Percentiles rank a stretch among this genome's conserved stretches.
phyloP scores from a whole-genome alignment of 2,329 filamentous ascomycete genomes.

The Rutstroemia sp. region DNA sequence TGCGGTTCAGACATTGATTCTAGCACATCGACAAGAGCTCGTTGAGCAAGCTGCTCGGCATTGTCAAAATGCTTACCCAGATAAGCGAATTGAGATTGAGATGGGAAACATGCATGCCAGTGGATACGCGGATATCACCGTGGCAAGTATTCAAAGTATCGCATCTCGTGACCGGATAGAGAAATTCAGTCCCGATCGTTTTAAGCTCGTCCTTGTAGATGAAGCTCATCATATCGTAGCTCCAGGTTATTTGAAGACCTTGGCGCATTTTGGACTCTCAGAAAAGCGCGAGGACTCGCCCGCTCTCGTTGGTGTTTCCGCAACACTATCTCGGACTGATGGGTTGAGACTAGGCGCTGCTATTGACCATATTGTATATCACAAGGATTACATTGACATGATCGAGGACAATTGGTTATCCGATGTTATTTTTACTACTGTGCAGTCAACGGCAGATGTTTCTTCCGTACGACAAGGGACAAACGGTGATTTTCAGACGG shows the following conservation, averaged over 20 bases:
- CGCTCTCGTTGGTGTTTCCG: constrained; percentile 82
- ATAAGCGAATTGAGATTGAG: constrained; percentile 79
- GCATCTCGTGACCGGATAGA: constrained; percentile 65
- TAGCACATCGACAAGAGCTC: constrained; percentile 87
- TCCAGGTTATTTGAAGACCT: constrained; percentile 63
- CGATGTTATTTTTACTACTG: constrained; percentile 89
- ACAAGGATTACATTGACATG: constrained; percentile 76
- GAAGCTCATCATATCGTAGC: constrained; percentile 97
- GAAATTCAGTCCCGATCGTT: constrained; percentile 72
- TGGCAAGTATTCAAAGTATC: constrained; percentile 85
- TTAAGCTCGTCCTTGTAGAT: constrained; percentile 90
- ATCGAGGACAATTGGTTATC: constrained; percentile 88
- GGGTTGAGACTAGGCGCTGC: constrained; percentile 74
- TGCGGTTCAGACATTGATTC: constrained; percentile 74
- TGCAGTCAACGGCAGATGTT: constrained; percentile 74
- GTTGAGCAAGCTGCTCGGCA: constrained; percentile 90
- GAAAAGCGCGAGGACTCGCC: constrained; percentile 45
- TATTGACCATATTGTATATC: constrained; percentile 94
- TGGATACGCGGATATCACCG: constrained; percentile 81
- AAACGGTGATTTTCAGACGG: constrained; percentile 72
- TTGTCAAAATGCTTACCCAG: constrained; percentile 72
- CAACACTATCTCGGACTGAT: constrained; percentile 71
- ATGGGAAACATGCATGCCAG: constrained; percentile 75
- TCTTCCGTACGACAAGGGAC: constrained; percentile 55
- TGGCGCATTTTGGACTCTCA: constrained; percentile 72